These are phyloP conservation scores for Nidula microcarpa DNA, from an alignment of 768 basidiomycete species.

Conservation along the genomic window DNA sequence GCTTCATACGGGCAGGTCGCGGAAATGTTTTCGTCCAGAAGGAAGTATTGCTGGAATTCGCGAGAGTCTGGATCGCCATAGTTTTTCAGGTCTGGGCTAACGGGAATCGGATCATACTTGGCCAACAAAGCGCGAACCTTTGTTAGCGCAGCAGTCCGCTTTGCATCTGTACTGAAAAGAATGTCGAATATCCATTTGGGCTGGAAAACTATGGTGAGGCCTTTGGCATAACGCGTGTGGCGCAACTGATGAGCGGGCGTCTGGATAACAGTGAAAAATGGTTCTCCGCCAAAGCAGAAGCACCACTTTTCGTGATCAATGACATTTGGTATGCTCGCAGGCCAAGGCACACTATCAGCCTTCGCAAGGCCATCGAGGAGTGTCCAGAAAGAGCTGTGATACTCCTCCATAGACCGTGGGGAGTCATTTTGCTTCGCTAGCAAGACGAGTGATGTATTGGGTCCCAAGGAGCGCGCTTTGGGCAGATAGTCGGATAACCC, in stretches of 20 bases:
- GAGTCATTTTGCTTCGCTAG: slow-evolving; percentile 12
- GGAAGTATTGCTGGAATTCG: slow-evolving; percentile 14
- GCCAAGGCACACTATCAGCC: slow-evolving; percentile 13
- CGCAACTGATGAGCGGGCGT: slow-evolving; percentile 13
- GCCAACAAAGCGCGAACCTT: slow-evolving; percentile 13
- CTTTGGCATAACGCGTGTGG: slow-evolving; percentile 13
- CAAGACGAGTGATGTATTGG: slow-evolving; percentile 16
- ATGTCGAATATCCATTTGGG: slow-evolving; percentile 20
- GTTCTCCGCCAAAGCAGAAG: slow-evolving; percentile 17
- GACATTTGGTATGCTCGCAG: slow-evolving; percentile 7
- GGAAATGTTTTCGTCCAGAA: slow-evolving; percentile 13
- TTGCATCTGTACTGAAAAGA: slow-evolving; percentile 13
- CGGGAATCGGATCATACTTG: slow-evolving; percentile 15
- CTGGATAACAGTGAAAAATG: slow-evolving; percentile 15
- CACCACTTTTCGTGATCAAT: slow-evolving; percentile 14
- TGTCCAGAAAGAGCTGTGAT: slow-evolving; percentile 14
- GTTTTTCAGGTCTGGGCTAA: slow-evolving; percentile 16
- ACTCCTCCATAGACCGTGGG: slow-evolving; percentile 13
- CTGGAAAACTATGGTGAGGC: slow-evolving; percentile 16
- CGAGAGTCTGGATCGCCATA: slow-evolving; percentile 14
- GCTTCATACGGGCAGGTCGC: slow-evolving; percentile 9
- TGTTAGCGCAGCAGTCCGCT: slow-evolving; percentile 11
- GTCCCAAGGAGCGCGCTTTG: slow-evolving; percentile 11
- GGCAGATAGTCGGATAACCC: slow-evolving; percentile 13
- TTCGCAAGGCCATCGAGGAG: slow-evolving; percentile 14